A percentile compares a stretch with the other conserved stretches of the same genome.
Conservation (phyloP, 768 basidiomycete genomes). For the Macrolepiota dolichaula region DNA sequence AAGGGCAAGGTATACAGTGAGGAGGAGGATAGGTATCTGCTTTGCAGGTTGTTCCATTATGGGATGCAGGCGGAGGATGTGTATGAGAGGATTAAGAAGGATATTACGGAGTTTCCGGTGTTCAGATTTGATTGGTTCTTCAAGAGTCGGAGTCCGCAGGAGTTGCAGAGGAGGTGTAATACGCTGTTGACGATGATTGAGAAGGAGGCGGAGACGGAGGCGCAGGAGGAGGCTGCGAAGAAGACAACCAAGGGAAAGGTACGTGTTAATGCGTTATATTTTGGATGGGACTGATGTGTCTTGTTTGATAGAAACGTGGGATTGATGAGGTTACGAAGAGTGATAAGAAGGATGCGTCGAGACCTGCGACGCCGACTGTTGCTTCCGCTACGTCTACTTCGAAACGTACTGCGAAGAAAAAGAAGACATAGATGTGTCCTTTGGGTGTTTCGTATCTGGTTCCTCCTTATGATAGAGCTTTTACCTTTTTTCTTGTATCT, state of each 20-base stretch:
- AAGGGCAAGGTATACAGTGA: constrained; percentile 97
- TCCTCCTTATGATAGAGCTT: neutral
- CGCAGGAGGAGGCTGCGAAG: constrained; percentile 63
- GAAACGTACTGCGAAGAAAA: constrained; percentile 66
- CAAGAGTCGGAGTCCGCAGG: constrained; percentile 88
- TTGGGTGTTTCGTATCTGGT: neutral
- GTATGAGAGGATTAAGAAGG: constrained; percentile 93
- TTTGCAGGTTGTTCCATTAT: constrained; percentile 87
- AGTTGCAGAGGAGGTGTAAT: constrained; percentile 83
- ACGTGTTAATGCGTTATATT: constrained; percentile 15
- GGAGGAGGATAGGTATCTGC: constrained; percentile 94
- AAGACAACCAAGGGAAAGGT: constrained; percentile 70
- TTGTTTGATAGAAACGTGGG: constrained; percentile 55
- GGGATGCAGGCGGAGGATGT: constrained; percentile 87
- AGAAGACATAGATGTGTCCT: constrained; percentile 41
- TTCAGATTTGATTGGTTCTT: constrained; percentile 99
- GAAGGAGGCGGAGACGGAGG: constrained; percentile 78
- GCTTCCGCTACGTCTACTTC: constrained; percentile 40
- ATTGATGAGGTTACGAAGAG: constrained; percentile 60
- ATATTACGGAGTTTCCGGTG: constrained; percentile 94
- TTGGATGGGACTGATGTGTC: neutral
- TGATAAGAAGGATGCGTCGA: constrained; percentile 48
- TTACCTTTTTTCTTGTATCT: neutral
- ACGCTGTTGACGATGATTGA: constrained; percentile 88
- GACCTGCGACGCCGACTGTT: constrained; percentile 52